Base-by-base conservation (phyloP, 2,329 filamentous ascomycete species). In the Epichloe uncinata region DNA sequence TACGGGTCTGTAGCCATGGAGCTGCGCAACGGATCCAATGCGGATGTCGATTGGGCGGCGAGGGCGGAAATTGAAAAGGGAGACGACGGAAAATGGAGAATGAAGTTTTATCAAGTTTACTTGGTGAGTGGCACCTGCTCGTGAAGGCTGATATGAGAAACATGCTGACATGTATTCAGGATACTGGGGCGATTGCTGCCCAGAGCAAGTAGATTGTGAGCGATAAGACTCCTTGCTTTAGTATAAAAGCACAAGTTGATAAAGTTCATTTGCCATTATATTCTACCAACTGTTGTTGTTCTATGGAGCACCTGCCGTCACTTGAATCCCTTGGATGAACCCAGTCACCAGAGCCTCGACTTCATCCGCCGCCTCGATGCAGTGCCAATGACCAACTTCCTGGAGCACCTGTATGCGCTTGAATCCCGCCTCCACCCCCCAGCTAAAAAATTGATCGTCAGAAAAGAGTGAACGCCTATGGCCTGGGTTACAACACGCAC, bases 341-440 rank as follows among this genome's bases (percentile, higher is more conserved):
- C 5, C 34, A 26, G 18, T 26, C 18, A 56, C 38, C 22, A 51
- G 20, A 22, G 34, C 38, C 16, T 43, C 47, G 3, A 85, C 75
- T 34, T 73, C 64, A 11, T 82, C 77, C 1, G 72, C 66, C 0
- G 74, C 75, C 61, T 87, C 84, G 51, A 87, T 70, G 60, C 80
- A 84, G 62, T 85, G 81, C 83, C 83, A 87, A 62, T 87, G 84
- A 0, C 84, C 84, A 5, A 85, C 72, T 0, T 75, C 73, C 1
- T 73, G 58, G 52, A 87, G 58, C 2, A 83, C 62, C 54, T 77
- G 71, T 47, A 87, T 57, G 33, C 63, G 69, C 66, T 83, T 85
- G 11, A 72, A 73, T 57, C 76, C 78, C 50, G 80, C 74, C 53
- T 79, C 73, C 2, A 74, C 71, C 0, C 82, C 82, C 64, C 67